These are phyloP conservation scores for Gypsophila paniculata DNA, from an alignment of 179 eudicot species.

Conservation along the genomic window DNA sequence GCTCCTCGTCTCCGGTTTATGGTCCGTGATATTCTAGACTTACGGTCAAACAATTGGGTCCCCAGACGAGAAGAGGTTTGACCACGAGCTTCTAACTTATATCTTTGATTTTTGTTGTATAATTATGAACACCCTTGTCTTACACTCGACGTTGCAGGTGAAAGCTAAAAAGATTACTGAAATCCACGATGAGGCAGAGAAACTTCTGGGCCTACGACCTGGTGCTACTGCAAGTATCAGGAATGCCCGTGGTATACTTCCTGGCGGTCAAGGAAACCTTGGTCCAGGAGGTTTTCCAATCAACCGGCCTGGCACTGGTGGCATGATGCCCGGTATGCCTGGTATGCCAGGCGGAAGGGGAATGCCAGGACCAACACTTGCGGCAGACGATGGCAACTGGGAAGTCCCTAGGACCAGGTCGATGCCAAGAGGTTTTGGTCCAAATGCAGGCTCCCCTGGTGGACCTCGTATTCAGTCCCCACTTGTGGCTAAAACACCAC, in stretches of 20 bases:
- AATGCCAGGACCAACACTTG: slow-evolving; percentile 86
- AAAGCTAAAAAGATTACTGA: slow-evolving; percentile 82
- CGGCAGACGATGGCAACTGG: slow-evolving; percentile 68
- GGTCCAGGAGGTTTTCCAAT: slow-evolving; percentile 54
- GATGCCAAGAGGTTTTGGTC: slow-evolving; percentile 50
- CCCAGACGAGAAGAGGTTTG: slow-evolving; percentile 94
- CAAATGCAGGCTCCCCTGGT: slow-evolving; percentile 25
- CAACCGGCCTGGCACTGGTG: slow-evolving; percentile 77
- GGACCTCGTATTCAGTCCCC: slow-evolving; percentile 52
- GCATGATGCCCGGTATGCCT: slow-evolving; percentile 99
- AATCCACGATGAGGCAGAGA: slow-evolving; percentile 84
- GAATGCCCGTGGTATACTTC: slow-evolving; percentile 44
- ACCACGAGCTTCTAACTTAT: background rate
- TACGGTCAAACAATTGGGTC: slow-evolving; percentile 78
- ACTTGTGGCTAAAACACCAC: slow-evolving; percentile 42
- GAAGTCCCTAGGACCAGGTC: slow-evolving; percentile 73
- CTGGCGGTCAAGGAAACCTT: slow-evolving; percentile 61
- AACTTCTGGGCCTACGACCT: slow-evolving; percentile 68
- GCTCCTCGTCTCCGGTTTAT: slow-evolving; percentile 81
- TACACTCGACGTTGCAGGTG: slow-evolving; percentile 36
- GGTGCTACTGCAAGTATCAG: slow-evolving; percentile 72
- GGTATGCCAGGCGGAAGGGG: slow-evolving; percentile 84
- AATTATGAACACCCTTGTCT: background rate
- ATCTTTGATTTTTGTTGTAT: background rate
- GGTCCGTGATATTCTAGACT: slow-evolving; percentile 78